Percentiles rank a stretch among this genome's conserved stretches.
Conservation (phyloP, 139 green algal species). For the Edaphochlamys debaryana region DNA sequence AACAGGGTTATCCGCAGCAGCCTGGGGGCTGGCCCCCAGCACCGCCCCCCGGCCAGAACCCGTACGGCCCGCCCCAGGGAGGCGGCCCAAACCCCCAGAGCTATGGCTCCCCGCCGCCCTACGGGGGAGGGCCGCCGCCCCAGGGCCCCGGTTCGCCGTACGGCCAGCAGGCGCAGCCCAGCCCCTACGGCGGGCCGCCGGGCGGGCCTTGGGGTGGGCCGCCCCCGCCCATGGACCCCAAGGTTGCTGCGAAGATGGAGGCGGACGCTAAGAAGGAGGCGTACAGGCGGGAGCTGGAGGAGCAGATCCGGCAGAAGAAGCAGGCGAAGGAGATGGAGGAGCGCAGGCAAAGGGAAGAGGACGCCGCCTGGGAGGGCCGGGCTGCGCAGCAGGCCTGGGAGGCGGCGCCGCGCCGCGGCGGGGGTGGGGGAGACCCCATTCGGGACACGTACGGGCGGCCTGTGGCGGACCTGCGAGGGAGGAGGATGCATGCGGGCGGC, state of each 20-base stretch:
- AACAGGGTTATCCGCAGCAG: too few relatives aligned
- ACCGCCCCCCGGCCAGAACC: too few relatives aligned
- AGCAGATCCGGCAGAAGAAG: slow-evolving; percentile 34
- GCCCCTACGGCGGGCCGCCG: background rate
- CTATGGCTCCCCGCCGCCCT: too few relatives aligned
- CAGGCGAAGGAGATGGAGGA: slow-evolving; percentile 30
- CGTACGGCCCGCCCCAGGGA: too few relatives aligned
- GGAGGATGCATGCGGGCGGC: background rate
- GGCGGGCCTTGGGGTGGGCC: background rate
- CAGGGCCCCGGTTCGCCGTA: too few relatives aligned
- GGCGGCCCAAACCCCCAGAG: too few relatives aligned
- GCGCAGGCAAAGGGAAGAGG: slow-evolving; percentile 25
- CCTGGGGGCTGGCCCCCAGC: too few relatives aligned
- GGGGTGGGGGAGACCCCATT: slow-evolving; percentile 44
- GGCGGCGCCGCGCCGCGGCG: slow-evolving; percentile 19
- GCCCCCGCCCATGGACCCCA: background rate
- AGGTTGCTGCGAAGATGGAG: background rate
- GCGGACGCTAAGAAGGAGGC: slow-evolving; percentile 38
- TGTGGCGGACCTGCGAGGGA: slow-evolving; percentile 34
- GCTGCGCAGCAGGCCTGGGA: slow-evolving; percentile 19
- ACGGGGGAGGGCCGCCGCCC: too few relatives aligned
- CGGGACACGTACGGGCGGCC: slow-evolving; percentile 12
- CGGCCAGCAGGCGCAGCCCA: background rate
- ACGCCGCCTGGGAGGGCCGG: slow-evolving; percentile 11
- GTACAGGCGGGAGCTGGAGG: slow-evolving; percentile 51